Evolutionary conservation across 192 early-diverging fungal species (phyloP), one percentile per base, ranked within the genome.

Genomic region (Podila epicladia): DNA sequence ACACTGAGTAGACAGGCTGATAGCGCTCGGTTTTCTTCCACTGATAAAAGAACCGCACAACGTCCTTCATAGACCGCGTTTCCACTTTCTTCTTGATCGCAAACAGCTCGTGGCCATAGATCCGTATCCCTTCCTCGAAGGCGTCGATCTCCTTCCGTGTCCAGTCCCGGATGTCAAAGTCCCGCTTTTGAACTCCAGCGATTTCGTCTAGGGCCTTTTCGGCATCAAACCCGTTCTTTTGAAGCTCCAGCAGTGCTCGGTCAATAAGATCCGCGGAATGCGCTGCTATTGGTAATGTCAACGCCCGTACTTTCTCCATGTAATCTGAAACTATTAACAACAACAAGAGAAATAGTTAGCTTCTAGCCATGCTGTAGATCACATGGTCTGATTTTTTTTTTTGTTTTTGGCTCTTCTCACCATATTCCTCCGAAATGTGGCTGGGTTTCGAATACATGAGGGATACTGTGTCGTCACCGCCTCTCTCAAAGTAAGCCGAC

Each of bases 251-350:
- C 35, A 95, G 75, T 7, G 90, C 92, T 13, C 84, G 79, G 62
- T 94, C 93, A 62, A 91, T 86, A 49, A 90, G 67, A 73, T 94
- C 93, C 62, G 89, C 72, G 9, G 90, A 92, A 59, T 88, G 85
- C 0, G 58, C 69, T 12, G 83, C 65, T n/a, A 84, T 26, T 4
- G 87, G 82, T 2, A 86, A 63, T 15, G 77, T 50, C 9, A 86
- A 33, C 5, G 64, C 63, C 24, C 76, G 75, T 1, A 88, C 82
- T 12, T 62, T 41, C 19, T 65, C 58, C 67, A 88, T 82, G 49
- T 90, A 90, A 11, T 15, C 15, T 22, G 88, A 79, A 19, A 89
- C 84, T 86, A 60, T 38, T 31, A 12, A 66, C 24, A 11, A 28
- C 17, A 41, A 51, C 26, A 12, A 50, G 65, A 12, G 38, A 55